Conservation (phyloP, 2,329 filamentous ascomycete species). For the Daldinia eschscholtzii region DNA sequence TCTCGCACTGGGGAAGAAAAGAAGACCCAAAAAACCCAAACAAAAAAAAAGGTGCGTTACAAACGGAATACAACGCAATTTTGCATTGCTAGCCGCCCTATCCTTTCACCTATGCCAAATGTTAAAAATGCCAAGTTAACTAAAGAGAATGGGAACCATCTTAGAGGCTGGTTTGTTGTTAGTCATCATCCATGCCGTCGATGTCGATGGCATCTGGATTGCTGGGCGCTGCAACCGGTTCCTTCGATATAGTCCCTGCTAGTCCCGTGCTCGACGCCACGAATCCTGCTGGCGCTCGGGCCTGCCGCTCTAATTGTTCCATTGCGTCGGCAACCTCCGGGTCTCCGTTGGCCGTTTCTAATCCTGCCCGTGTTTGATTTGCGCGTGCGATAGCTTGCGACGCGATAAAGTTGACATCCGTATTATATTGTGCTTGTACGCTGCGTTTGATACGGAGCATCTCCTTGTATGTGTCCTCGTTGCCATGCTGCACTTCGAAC, state of each 20-base stretch:
- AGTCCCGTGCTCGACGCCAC: conserved; percentile 86
- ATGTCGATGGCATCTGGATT: conserved; percentile 91
- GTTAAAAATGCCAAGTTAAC: conserved; percentile 38
- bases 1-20: background rate
- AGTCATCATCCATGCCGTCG: conserved; percentile 76
- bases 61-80: conserved; percentile 24
- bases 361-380: conserved; percentile 66
- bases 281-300: conserved; percentile 89
- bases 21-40: conserved; percentile 7
- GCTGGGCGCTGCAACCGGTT: conserved; percentile 60
- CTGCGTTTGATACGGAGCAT: conserved; percentile 98
- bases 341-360: conserved; percentile 58
- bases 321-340: conserved; percentile 80
- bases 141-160: conserved; percentile 16
- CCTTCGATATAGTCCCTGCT: conserved; percentile 67
- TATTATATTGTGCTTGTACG: conserved; percentile 98
- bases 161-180: conserved; percentile 38
- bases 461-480: conserved; percentile 99
- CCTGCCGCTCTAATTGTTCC: conserved; percentile 88
- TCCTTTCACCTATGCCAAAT: conserved; percentile 18
- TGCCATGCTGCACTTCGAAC: conserved; percentile 97
- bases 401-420: conserved; percentile 98
- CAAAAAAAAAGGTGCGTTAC: conserved; percentile 20
- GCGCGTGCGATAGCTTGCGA: conserved; percentile 90
- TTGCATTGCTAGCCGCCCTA: conserved; percentile 3